phyloP scores from a whole-genome alignment of 768 basidiomycete genomes.

The Pholiota molesta region DNA sequence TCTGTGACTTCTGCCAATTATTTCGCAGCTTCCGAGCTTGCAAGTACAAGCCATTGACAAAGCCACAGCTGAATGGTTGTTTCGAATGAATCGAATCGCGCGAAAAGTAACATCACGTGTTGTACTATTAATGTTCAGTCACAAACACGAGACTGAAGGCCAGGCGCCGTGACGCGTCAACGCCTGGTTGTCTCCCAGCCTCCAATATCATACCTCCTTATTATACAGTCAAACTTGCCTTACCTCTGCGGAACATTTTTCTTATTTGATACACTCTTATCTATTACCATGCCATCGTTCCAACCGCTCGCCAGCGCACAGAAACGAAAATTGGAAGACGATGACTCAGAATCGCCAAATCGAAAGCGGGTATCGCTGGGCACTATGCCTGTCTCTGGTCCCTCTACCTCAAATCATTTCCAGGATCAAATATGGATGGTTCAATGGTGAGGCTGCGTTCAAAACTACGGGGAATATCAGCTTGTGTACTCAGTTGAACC shows the following conservation, averaged over 20 bases:
- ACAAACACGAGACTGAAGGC: neutral
- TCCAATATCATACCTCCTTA: neutral
- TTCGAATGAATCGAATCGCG: neutral
- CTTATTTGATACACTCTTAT: neutral
- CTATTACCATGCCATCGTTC: conserved; percentile 28
- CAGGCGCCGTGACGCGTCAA: too few relatives aligned
- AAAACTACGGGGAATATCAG: neutral
- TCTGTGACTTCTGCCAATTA: too few relatives aligned
- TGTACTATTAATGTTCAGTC: neutral
- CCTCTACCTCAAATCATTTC: conserved; percentile 35
- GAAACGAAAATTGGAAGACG: conserved; percentile 41
- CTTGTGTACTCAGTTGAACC: neutral
- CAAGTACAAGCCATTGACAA: too few relatives aligned
- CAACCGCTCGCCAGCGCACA: conserved; percentile 24
- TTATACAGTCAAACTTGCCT: neutral
- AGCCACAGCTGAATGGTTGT: too few relatives aligned
- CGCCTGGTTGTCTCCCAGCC: neutral
- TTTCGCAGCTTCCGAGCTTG: too few relatives aligned
- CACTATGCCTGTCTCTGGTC: neutral
- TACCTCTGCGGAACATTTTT: neutral
- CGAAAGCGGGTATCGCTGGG: conserved; percentile 36
- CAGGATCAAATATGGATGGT: conserved; percentile 61
- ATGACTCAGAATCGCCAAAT: conserved; percentile 16
- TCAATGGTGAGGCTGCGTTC: conserved; percentile 57
- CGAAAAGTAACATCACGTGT: neutral